Conservation (phyloP, 306 rosid species). For the Elaeagnus macrophylla region DNA sequence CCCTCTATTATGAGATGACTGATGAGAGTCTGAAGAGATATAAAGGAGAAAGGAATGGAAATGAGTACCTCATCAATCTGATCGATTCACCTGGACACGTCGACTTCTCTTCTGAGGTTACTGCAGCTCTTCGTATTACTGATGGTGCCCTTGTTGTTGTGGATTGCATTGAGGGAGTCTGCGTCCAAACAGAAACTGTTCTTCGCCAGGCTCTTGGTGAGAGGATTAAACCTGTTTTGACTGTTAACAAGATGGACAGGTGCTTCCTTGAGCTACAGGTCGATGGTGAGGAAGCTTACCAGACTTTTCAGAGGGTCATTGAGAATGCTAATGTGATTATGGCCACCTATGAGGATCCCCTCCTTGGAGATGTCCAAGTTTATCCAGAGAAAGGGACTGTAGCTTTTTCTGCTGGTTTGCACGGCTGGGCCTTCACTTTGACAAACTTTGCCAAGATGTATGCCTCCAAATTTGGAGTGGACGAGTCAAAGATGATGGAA, state of each 20-base stretch:
- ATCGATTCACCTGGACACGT: slow-evolving; percentile 91
- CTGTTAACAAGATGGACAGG: slow-evolving; percentile 93
- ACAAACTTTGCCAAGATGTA: slow-evolving; percentile 88
- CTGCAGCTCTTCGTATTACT: slow-evolving; percentile 93
- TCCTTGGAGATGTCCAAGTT: slow-evolving; percentile 76
- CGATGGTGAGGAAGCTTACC: slow-evolving; percentile 93
- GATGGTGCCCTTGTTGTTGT: slow-evolving; percentile 94
- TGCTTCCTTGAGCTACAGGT: slow-evolving; percentile 95
- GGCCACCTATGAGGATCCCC: slow-evolving; percentile 96
- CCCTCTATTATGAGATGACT: slow-evolving; percentile 80
- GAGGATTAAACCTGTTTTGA: slow-evolving; percentile 78
- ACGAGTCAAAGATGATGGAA: slow-evolving; percentile 61
- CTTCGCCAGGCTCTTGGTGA: slow-evolving; percentile 89
- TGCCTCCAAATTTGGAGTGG: slow-evolving; percentile 89
- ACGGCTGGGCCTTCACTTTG: slow-evolving; percentile 89
- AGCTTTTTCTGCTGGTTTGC: slow-evolving; percentile 95
- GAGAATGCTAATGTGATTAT: slow-evolving; percentile 95
- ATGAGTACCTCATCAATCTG: slow-evolving; percentile 88
- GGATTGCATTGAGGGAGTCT: slow-evolving; percentile 85
- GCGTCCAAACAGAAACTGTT: slow-evolving; percentile 89
- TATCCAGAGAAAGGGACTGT: slow-evolving; percentile 95
- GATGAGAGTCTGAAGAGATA: slow-evolving; percentile 42
- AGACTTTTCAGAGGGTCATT: slow-evolving; percentile 65
- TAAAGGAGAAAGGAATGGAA: slow-evolving; percentile 67
- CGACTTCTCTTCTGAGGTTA: slow-evolving; percentile 89